phyloP scores from a whole-genome alignment of 345 rosid genomes.

The Erucastrum elatum region DNA sequence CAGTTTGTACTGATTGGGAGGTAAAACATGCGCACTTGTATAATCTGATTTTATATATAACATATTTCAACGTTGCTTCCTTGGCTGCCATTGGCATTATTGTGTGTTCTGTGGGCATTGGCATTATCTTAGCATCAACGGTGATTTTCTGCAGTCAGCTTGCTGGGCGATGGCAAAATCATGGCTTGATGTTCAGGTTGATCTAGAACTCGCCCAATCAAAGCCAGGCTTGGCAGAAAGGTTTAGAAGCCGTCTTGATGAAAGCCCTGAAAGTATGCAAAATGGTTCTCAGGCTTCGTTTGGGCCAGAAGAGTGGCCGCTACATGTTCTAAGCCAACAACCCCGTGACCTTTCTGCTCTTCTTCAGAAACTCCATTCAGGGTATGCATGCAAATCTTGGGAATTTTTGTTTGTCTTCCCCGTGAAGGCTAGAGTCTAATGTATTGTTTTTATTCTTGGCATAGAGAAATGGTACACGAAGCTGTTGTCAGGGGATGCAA shows the following conservation, averaged over 20 bases:
- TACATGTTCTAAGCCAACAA: conserved; percentile 86
- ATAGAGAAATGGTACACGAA: conserved; percentile 85
- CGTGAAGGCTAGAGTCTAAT: conserved; percentile 2
- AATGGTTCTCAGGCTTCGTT: conserved; percentile 46
- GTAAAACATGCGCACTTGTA: conserved; percentile 41
- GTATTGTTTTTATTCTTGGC: conserved; percentile 24
- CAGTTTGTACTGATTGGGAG: conserved; percentile 97
- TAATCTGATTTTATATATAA: not conserved
- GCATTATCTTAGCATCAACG: conserved; percentile 7
- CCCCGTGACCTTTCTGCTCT: conserved; percentile 84
- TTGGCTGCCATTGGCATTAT: not conserved
- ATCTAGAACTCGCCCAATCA: conserved; percentile 70
- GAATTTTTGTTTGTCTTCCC: not conserved
- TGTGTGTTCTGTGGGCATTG: not conserved
- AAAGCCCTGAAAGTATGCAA: conserved; percentile 58
- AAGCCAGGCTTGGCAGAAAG: conserved; percentile 68
- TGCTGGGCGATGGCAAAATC: conserved; percentile 99
- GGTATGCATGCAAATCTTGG: conserved; percentile 46
- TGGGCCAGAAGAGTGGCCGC: conserved; percentile 91
- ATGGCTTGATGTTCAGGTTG: conserved; percentile 98
- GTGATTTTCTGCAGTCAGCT: conserved; percentile 67
- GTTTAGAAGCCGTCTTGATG: conserved; percentile 64
- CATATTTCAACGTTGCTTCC: not conserved
- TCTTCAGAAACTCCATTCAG: conserved; percentile 96
- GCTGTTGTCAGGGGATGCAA: conserved; percentile 86